Evolutionary conservation across 805 yeast species (phyloP), one percentile per base, ranked within the genome.

Genomic region (Myxozyma geophila): DNA sequence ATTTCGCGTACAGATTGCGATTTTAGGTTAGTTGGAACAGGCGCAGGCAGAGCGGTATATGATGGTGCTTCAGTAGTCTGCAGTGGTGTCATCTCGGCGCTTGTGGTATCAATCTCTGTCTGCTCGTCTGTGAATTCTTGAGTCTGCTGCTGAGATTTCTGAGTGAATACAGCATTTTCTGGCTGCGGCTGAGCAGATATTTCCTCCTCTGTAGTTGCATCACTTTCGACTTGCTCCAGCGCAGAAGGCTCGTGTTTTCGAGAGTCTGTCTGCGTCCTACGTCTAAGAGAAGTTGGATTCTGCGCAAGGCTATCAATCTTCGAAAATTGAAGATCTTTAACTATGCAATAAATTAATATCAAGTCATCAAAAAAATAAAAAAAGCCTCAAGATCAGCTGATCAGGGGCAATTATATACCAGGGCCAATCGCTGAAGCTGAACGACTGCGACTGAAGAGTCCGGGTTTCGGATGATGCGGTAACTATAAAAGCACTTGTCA

Each of bases 1-100:
- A 52, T 39, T 52, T 52, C 55, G 28, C 46, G 46, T 7, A 52
- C 55, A 52, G 55, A 37, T 52, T 52, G 55, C 46, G 37, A 44
- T 19, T 52, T 17, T 1, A 37, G 43, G 28, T 6, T 35, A 33
- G 37, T n/a, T 8, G 43, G 40, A 17, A 37, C 54, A 35, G 54
- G 23, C 33, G 7, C 52, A 48, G 39, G 37, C 17, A 13, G 52
- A 8, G 8, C 17, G n/a, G n/a, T 48, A 48, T 21, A 15, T 13
- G 52, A 10, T 23, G 33, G 1, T 7, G 17, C 28, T 28, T 28
- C 5, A 5, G 28, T 28, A 28, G 52, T 19, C 13, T 48, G 37
- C 28, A 23, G 52, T 2, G 28, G 28, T 28, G 28, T 28, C 28
- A 28, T 2, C 2, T 28, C 28, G 5, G 28, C 5, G 5, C 2